Evolutionary conservation across 2,329 filamentous ascomycete species (phyloP).

Genomic region (Cordyceps farinosa): DNA sequence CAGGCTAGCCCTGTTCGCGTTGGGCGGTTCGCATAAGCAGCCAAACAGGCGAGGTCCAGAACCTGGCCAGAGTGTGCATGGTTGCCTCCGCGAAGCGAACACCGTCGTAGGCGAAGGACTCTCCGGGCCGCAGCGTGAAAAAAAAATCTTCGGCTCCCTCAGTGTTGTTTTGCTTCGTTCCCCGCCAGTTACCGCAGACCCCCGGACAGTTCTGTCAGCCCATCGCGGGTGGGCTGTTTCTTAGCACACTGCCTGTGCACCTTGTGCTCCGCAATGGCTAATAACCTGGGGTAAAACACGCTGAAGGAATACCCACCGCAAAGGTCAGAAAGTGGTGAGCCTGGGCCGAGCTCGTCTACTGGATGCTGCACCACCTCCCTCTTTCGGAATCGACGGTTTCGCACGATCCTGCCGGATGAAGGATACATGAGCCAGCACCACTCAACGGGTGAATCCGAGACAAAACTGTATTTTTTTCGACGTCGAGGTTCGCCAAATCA

Average conservation of each 20-base stretch:
- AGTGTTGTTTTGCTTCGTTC: no score
- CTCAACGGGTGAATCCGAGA: no score
- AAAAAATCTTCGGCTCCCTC: no score
- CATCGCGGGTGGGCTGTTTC: neutral
- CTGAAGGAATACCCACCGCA: neutral
- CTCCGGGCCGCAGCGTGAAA: no score
- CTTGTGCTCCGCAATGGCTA: neutral
- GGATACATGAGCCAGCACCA: no score
- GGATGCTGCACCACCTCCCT: neutral
- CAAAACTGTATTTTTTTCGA: no score
- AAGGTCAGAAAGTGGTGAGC: neutral
- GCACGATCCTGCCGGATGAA: neutral
- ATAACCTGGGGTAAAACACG: neutral
- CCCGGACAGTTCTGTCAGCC: neutral
- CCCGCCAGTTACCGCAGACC: no score
- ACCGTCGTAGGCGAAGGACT: no score
- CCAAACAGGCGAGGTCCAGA: neutral
- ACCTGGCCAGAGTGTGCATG: no score
- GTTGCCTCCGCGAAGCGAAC: no score
- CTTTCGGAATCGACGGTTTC: neutral
- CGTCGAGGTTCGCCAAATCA: no score
- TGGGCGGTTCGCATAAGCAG: neutral
- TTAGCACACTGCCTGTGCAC: neutral
- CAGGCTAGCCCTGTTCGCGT: neutral
- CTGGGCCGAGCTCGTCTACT: no score